Percentiles rank a stretch among this genome's conserved stretches.
Conservation (phyloP, 352 stramenopile species). For the Pythium aphanidermatum region DNA sequence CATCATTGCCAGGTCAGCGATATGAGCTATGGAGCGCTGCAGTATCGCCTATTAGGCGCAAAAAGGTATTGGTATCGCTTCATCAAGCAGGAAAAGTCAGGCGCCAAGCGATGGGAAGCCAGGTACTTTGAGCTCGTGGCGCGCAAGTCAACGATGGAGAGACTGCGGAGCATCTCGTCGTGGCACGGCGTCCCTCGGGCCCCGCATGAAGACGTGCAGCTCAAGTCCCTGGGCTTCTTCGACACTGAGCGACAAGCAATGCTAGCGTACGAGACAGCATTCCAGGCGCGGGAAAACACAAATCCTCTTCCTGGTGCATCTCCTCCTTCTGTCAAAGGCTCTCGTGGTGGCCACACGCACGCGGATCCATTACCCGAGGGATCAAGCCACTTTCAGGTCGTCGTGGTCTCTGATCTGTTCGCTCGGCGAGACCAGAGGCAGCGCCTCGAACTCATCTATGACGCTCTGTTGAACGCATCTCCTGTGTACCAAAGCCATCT, state of each 20-base stretch:
- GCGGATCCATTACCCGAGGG: too few species aligned
- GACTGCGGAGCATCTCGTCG: constrained; percentile 4
- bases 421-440: constrained; percentile 36
- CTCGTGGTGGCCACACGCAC: too few species aligned
- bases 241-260: constrained; percentile 46
- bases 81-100: constrained; percentile 61
- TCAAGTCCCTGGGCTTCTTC: constrained; percentile 48
- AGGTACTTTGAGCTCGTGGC: constrained; percentile 46
- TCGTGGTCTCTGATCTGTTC: constrained; percentile 48
- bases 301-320: constrained; percentile 15
- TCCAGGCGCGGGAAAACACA: constrained; percentile 12
- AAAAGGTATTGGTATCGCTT: constrained; percentile 63
- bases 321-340: background rate
- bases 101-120: constrained; percentile 50
- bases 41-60: constrained; percentile 50
- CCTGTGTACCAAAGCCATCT: background rate
- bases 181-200: constrained; percentile 37
- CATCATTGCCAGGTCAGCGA: constrained; percentile 17
- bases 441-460: constrained; percentile 41
- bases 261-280: constrained; percentile 26
- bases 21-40: constrained; percentile 47
- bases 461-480: constrained; percentile 9
- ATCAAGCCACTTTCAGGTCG: constrained; percentile 38
- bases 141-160: constrained; percentile 30
- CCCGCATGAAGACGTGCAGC: constrained; percentile 33